Evolutionary conservation across 306 rosid species (phyloP).

Genomic region (Arachis stenosperma): DNA sequence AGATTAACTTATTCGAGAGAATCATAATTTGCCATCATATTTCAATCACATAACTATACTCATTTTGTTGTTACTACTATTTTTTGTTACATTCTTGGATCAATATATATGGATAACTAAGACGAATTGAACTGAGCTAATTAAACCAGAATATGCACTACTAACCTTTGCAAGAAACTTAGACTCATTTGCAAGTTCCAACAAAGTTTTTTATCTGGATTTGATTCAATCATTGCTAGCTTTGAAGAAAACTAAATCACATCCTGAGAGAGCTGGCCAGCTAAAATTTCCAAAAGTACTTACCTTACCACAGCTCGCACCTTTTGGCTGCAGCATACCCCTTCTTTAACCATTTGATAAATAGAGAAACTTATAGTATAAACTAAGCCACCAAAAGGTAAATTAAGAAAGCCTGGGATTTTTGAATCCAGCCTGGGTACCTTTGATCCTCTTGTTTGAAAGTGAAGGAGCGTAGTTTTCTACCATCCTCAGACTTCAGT

Average conservation of each 20-base stretch:
- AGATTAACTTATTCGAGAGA: constrained; percentile 5
- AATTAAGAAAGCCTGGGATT: too few species aligned
- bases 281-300: constrained; percentile 41
- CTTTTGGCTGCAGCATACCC: constrained; percentile 68
- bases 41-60: too few species aligned
- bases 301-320: constrained; percentile 87
- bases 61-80: too few species aligned
- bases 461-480: too few species aligned
- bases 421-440: too few species aligned
- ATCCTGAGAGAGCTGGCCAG: constrained; percentile 52
- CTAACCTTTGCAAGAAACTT: constrained; percentile 65
- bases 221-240: constrained; percentile 57
- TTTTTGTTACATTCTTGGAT: too few species aligned
- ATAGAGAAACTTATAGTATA: not conserved
- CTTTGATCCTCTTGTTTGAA: too few species aligned
- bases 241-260: constrained; percentile 68
- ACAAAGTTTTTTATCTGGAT: constrained; percentile 48
- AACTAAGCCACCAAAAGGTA: too few species aligned
- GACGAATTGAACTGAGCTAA: not conserved
- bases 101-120: too few species aligned
- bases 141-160: not conserved
- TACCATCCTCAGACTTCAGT: too few species aligned
- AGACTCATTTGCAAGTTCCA: constrained; percentile 71
- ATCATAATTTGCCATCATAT: not conserved
- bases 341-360: constrained; percentile 10